Percentiles rank a stretch among this genome's conserved stretches.
Evolutionary conservation across 345 rosid genomes (phyloP).

Genomic region (Eucalyptus cloeziana): DNA sequence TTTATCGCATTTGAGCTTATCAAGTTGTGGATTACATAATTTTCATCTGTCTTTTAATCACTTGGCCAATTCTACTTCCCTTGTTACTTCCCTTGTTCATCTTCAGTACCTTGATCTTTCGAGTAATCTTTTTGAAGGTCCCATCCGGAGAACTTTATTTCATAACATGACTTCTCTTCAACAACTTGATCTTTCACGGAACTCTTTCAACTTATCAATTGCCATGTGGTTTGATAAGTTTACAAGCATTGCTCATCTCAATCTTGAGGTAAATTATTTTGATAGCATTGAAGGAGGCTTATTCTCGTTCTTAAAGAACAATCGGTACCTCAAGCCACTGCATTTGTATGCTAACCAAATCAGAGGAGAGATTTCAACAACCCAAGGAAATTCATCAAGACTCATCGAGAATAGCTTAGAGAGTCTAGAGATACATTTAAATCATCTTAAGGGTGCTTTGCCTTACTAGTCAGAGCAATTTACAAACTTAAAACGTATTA

Average conservation of each 20-base stretch:
- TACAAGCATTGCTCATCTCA: neutral
- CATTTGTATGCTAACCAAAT: accelerated
- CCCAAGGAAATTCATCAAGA: accelerated
- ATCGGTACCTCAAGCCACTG: neutral
- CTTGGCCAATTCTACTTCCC: neutral
- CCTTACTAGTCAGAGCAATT: neutral
- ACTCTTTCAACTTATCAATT: neutral
- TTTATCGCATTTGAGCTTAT: neutral
- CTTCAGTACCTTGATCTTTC: neutral
- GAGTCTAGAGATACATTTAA: accelerated
- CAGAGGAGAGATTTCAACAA: neutral
- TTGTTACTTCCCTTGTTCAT: neutral
- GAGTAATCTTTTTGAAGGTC: neutral
- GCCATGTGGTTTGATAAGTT: neutral
- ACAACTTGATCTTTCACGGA: accelerated
- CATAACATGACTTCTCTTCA: neutral
- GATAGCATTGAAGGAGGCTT: neutral
- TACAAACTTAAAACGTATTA: neutral
- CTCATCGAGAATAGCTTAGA: neutral
- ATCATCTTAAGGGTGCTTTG: neutral
- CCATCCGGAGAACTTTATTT: accelerated
- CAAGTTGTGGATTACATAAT: too few relatives aligned
- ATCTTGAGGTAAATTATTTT: neutral
- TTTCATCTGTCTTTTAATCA: too few relatives aligned
- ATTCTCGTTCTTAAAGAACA: neutral